Evolutionary conservation across 345 rosid genomes (phyloP), one percentile per base, ranked within the genome.

Genomic region (Hibiscus tridactylites): DNA sequence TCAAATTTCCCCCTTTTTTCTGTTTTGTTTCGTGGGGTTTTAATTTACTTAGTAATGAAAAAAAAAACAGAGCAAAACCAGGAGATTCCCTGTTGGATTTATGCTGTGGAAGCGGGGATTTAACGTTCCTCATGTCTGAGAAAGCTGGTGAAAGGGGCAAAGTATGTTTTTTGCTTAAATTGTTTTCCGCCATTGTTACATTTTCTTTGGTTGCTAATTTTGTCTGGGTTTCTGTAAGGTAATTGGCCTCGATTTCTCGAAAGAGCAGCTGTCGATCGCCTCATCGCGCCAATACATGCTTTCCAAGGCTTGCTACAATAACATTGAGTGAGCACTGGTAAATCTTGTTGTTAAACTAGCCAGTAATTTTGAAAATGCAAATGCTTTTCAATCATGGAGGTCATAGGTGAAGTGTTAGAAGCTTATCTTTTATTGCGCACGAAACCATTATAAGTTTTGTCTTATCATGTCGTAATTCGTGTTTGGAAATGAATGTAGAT

Each of bases 41-140:
- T 70, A 0, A 17, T 42, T 46, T 15, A 2, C 5, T 59, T 60
- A 24, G 42, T 26, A 39, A 59, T 70, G 70, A 3, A 3, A 2
- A 3, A 13, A 13, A 53, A 58, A n/a, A 69, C 81, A 95, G 97
- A 35, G 96, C 90, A 0, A 88, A 81, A 78, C 49, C 17, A 69
- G 97, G 96, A 52, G 96, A 86, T 56, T 16, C 63, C 29, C 90
- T 83, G 73, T 79, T 94, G 81, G 97, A 95, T 81, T 78, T 95
- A 85, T 95, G 99, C 70, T 91, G 97, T 77, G 97, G 97, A 80
- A 91, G 96, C 78, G 97, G 97, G 24, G 96, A 88, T 81, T 81
- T 91, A 60, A 79, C 96, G 7, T 94, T 91, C 82, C 88, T 91
- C 64, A 72, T 90, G 82, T 90, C 97, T 3, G 90, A 91, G 81